Base-by-base conservation (phyloP, 768 basidiomycete species). In the Floccularia luteovirens region DNA sequence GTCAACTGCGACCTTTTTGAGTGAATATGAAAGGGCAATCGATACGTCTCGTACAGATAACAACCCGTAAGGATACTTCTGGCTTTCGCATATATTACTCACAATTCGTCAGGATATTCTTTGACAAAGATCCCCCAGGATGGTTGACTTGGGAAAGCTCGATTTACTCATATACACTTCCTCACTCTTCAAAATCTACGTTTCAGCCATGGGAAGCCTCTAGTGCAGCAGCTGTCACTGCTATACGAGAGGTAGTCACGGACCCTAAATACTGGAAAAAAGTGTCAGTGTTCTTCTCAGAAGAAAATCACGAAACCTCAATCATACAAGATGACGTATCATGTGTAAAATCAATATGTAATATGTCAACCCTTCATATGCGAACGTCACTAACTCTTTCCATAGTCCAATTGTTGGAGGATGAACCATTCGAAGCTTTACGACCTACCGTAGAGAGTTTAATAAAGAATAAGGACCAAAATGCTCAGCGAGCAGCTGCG, bases 401-500 rank as follows among this genome's bases (percentile, higher is more conserved):
- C 56, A 42, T 44, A 85, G 81, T 85, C 54, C 89, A 92, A 66
- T 53, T 91, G 13, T 69, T 86, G n/a, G 83, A 82, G 50, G 78
- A 82, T 47, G 75, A 75, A 40, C 79, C 85, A 1, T 75, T 88
- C 39, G 68, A 75, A 39, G 67, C 67, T 0, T 62, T 89, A 43
- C 71, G 65, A 43, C 79, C 79, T 0, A 70, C 75, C 1, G 53
- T 90, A 25, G 79, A 82, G 40, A 67, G 67, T 23, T 60, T 86
- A n/a, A 62, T 90, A 14, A 56, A 59, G 6, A 74, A 87, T 50
- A 76, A 82, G 45, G 79, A 87, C 47, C 82, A 88, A 44, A 84
- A 93, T 60, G 89, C 90, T 61, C 90, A 90, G 54, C 71, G 91
- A 22, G 90, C 87, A 2, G 81, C 87, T 6, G 89, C 89, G 3